Evolutionary conservation across 768 basidiomycete genomes (phyloP), one percentile per base, ranked within the genome.

Genomic region (Calocybe gangraenosa): DNA sequence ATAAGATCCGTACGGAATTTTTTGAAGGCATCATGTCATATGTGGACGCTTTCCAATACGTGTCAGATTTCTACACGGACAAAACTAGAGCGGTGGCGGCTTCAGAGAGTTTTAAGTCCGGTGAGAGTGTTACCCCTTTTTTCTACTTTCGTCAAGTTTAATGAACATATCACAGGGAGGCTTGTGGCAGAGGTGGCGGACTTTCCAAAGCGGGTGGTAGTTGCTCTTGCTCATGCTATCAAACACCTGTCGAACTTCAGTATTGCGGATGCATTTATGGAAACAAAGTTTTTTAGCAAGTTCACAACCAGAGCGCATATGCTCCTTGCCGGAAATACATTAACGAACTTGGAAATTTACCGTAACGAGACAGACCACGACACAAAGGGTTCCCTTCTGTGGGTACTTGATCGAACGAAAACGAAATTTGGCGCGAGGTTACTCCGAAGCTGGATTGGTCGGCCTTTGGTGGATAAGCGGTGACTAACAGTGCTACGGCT

Each of bases 331-430:
- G 84, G 83, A 19, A 96, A 92, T 59, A 95, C 95, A 0, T 65
- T 98, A 9, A 75, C 76, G 10, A 97, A 96, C 59, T 64, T 95
- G 66, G 94, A 98, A 63, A 81, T 99, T n/a, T 94, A 90, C 61
- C 78, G 82, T 25, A 98, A 97, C 55, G 85, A 88, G 58, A 92
- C 90, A 0, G 86, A 96, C 59, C 77, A 76, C 44, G 79, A 76
- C 9, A 68, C 75, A 15, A 75, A 66, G 46, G 94, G 93, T 3
- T 87, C 90, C 40, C 66, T 99, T 37, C 68, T 96, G 50, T 87
- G 84, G 79, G 74, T 94, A 6, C 70, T 99, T 42, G 89, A 97
- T 67, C 79, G 79, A 47, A 95, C 92, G 23, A 78, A 79, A 51
- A 97, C 95, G 2, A 81, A 78, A 52, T 96, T 96, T 71, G 95